Base-by-base conservation (phyloP, 257 asterid genomes). In the Gentiana dahurica region DNA sequence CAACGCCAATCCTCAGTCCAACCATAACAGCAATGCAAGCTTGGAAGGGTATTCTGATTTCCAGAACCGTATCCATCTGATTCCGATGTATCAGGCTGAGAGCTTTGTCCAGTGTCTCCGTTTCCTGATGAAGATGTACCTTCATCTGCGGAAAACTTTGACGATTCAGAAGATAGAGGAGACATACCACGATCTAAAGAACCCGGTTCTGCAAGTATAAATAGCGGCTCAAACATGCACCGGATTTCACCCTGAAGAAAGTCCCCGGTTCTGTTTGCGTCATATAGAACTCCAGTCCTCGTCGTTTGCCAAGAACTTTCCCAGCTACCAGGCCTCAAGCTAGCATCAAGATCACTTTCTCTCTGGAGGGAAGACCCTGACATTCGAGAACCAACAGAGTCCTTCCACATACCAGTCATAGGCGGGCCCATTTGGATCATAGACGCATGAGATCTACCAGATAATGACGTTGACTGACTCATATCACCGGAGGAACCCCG, bases 1-100 rank as follows among this genome's bases (percentile, higher is more conserved):
- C 99, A 92, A 46, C 97, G 95, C 99, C 99, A 92, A 81, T 92
- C 99, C 70, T 92, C 99, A 55, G 97, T 88, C 99, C 99, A 92
- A 51, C 95, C 99, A 75, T 92, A 92, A 77, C 99, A 88, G 73
- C 99, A 92, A 73, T 92, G 99, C 71, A 92, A 75, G 69, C 92
- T 84, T 33, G 98, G 94, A 57, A 81, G 79, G 61, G 83, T 56
- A 79, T 82, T 88, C 55, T 74, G 94, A 73, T 77, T 78, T 61
- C 86, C 81, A 65, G 92, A 68, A 41, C 84, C 83, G 70, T 78
- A 75, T 55, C 85, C 79, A 79, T 88, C 97, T 15, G 87, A 68
- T 66, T 79, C 90, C 58, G 78, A 44, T 60, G 91, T 70, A 54
- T 81, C 95, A 51, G 69, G 63, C 68, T 79, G 95, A 57, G 92